Conservation (phyloP, 108 stramenopile genomes). For the Pseudonitzschia multistriata region DNA sequence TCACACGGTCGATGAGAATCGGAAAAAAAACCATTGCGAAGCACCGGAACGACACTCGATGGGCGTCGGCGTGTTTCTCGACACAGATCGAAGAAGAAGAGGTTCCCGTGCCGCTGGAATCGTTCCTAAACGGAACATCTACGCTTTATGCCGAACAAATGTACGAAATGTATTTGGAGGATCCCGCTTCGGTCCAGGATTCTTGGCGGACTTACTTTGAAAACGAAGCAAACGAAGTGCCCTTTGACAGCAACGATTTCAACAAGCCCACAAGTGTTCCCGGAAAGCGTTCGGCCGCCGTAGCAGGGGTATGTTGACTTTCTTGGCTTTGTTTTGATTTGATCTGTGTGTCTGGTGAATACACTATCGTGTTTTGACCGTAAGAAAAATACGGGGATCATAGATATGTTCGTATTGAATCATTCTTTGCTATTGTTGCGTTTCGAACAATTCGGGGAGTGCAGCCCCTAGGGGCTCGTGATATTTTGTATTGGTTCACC, state of each 20-base stretch:
- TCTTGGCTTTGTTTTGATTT: no score
- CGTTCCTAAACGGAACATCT: conserved; percentile 74
- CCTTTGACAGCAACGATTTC: conserved; percentile 42
- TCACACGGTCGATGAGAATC: not conserved
- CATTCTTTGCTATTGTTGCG: not conserved
- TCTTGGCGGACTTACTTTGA: conserved; percentile 69
- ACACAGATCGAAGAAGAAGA: conserved; percentile 10
- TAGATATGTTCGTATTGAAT: no score
- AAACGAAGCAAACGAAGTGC: conserved; percentile 44
- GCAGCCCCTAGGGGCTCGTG: not conserved
- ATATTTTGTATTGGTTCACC: not conserved
- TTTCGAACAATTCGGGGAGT: not conserved
- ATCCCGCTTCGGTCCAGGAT: conserved; percentile 70
- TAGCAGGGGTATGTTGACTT: conserved; percentile 41
- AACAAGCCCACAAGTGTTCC: conserved; percentile 41
- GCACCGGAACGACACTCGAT: not conserved
- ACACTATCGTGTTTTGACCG: no score
- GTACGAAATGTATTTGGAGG: conserved; percentile 64
- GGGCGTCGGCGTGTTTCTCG: not conserved
- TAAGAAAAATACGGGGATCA: no score
- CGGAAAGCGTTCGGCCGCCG: conserved; percentile 23
- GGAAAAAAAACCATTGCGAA: not conserved
- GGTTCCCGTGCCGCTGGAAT: conserved; percentile 28
- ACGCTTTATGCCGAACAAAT: conserved; percentile 85
- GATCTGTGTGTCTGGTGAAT: no score